Evolutionary conservation across 257 asterid genomes (phyloP).

Genomic region (Cynanchum wilfordii): DNA sequence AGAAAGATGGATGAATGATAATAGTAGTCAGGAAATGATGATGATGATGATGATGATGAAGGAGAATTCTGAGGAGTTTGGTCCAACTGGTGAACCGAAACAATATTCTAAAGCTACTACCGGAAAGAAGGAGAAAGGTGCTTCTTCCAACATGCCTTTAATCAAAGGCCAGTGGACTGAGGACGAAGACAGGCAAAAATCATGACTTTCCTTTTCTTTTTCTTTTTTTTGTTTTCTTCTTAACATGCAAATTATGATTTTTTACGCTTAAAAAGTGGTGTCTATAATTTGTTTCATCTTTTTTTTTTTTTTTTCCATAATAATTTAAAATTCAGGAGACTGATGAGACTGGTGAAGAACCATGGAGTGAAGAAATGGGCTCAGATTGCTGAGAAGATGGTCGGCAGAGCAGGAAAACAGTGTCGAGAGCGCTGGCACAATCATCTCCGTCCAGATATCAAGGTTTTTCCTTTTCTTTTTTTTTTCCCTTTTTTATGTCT

Average conservation of each 20-base stretch:
- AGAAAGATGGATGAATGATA: no score
- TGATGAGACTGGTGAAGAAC: slow-evolving; percentile 38
- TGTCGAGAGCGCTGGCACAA: slow-evolving; percentile 85
- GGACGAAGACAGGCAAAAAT: slow-evolving; percentile 56
- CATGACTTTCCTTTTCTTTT: not conserved
- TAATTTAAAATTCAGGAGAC: slow-evolving; percentile 28
- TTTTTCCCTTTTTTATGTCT: no score
- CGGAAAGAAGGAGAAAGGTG: slow-evolving; percentile 16
- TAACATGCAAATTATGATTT: not conserved
- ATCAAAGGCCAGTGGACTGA: slow-evolving; percentile 74
- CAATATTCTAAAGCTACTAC: slow-evolving; percentile 2
- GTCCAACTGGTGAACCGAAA: not conserved
- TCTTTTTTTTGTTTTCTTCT: not conserved
- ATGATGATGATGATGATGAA: not conserved
- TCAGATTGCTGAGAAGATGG: slow-evolving; percentile 47
- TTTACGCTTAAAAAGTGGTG: not conserved
- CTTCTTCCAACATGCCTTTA: slow-evolving; percentile 21
- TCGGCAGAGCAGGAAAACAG: slow-evolving; percentile 76
- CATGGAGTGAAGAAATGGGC: slow-evolving; percentile 60
- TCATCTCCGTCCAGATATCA: slow-evolving; percentile 67
- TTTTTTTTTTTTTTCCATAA: no score
- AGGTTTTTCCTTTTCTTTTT: slow-evolving; percentile 29
- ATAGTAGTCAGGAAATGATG: not conserved
- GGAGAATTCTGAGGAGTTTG: not conserved
- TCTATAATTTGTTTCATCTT: not conserved